These are phyloP conservation scores for Dothideomycetes sp. DNA, from an alignment of 2,329 filamentous ascomycete species.

Conservation along the genomic window DNA sequence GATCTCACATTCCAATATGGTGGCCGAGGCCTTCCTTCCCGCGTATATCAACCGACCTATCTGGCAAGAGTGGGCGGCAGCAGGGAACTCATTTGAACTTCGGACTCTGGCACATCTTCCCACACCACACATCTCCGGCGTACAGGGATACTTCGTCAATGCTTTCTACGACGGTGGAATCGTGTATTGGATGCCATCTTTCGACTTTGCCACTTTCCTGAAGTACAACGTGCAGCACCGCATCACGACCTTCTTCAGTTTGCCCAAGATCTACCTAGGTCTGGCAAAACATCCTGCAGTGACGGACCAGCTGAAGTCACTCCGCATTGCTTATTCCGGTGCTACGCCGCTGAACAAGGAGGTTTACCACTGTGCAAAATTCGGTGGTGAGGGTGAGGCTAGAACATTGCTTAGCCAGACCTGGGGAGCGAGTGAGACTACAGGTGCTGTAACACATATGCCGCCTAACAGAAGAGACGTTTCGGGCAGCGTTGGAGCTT, in stretches of 20 bases:
- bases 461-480: not conserved
- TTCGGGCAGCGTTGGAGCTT: constrained; percentile 31
- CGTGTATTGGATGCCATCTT: constrained; percentile 55
- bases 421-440: constrained; percentile 52
- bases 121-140: constrained; percentile 33
- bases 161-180: constrained; percentile 32
- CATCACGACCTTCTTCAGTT: constrained; percentile 49
- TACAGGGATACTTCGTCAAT: constrained; percentile 31
- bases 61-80: constrained; percentile 5
- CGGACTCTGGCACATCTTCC: constrained; percentile 33
- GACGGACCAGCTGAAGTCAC: constrained; percentile 28
- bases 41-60: constrained; percentile 9
- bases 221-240: constrained; percentile 41
- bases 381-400: constrained; percentile 41
- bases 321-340: constrained; percentile 30
- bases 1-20: constrained; percentile 23
- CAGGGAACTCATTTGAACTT: constrained; percentile 17
- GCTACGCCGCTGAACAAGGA: constrained; percentile 35
- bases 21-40: constrained; percentile 15
- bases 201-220: constrained; percentile 49
- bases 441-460: constrained; percentile 35
- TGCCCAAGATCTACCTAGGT: constrained; percentile 52
- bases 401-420: constrained; percentile 33
- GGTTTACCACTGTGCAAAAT: constrained; percentile 35
- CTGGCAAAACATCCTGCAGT: constrained; percentile 50